Conservation (phyloP, 2,329 filamentous ascomycete species). For the Penicillium digitatum region DNA sequence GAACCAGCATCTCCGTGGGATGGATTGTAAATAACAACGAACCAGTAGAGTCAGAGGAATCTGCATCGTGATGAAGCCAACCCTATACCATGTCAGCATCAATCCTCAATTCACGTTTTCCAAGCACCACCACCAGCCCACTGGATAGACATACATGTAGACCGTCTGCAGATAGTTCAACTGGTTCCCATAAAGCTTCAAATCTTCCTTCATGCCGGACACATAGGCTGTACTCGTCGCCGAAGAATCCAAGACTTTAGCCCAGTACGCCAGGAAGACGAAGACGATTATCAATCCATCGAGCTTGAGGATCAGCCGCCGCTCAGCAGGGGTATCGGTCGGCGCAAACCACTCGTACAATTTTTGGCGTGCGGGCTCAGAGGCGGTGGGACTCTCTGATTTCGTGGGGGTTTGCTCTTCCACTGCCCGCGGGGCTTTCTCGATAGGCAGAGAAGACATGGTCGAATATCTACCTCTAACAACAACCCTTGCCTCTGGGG, state of each 20-base stretch:
- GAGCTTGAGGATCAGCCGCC: conserved; percentile 18
- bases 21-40: neutral
- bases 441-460: conserved; percentile 2
- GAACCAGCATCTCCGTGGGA: neutral
- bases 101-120: neutral
- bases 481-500: neutral
- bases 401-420: neutral
- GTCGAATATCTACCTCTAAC: neutral
- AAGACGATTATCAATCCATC: conserved; percentile 21
- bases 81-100: conserved; percentile 4
- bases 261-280: conserved; percentile 19
- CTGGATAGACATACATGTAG: conserved; percentile 13
- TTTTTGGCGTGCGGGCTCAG: conserved; percentile 10
- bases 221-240: conserved; percentile 24
- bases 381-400: neutral
- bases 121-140: neutral
- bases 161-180: conserved; percentile 24
- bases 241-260: conserved; percentile 19
- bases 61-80: conserved; percentile 20
- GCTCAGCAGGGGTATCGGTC: conserved; percentile 17
- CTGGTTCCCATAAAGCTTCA: conserved; percentile 21
- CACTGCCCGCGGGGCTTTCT: conserved; percentile 2
- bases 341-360: conserved; percentile 21
- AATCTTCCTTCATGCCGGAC: conserved; percentile 23
- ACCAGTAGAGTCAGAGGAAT: conserved; percentile 19